Evolutionary conservation across 352 stramenopile genomes (phyloP).

Genomic region (Albugo candida): DNA sequence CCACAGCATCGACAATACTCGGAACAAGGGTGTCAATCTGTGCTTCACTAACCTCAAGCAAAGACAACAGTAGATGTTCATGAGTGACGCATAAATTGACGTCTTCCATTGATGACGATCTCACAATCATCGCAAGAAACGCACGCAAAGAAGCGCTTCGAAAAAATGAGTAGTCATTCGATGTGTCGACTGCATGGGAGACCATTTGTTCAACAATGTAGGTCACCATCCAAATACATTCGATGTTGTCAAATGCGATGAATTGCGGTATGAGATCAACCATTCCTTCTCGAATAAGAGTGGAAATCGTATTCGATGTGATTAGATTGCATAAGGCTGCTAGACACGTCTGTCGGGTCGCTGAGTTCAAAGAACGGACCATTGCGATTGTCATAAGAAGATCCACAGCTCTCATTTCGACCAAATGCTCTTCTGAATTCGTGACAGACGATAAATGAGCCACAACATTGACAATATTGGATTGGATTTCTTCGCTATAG

Average conservation of each 20-base stretch:
- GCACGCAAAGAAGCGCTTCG: slow-evolving; percentile 25
- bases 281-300: slow-evolving; percentile 40
- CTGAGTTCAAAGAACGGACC: slow-evolving; percentile 32
- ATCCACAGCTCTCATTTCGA: slow-evolving; percentile 29
- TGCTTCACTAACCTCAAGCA: too few species aligned
- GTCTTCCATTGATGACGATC: background rate
- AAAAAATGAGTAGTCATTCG: slow-evolving; percentile 13
- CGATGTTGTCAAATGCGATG: slow-evolving; percentile 11
- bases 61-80: slow-evolving; percentile 17
- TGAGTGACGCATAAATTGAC: slow-evolving; percentile 4
- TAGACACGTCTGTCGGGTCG: slow-evolving; percentile 52
- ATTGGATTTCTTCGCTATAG: slow-evolving; percentile 65
- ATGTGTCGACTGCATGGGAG: slow-evolving; percentile 18
- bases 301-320: slow-evolving; percentile 30
- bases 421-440: slow-evolving; percentile 24
- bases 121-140: slow-evolving; percentile 28
- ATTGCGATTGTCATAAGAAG: slow-evolving; percentile 70
- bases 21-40: too few species aligned
- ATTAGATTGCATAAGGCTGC: slow-evolving; percentile 45
- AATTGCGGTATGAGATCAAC: slow-evolving; percentile 42
- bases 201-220: slow-evolving; percentile 42
- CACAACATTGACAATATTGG: slow-evolving; percentile 46
- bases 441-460: slow-evolving; percentile 47
- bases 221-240: slow-evolving; percentile 18
- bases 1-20: too few species aligned